phyloP scores from a whole-genome alignment of 129 eudicot genomes.

The Calendula officinalis region DNA sequence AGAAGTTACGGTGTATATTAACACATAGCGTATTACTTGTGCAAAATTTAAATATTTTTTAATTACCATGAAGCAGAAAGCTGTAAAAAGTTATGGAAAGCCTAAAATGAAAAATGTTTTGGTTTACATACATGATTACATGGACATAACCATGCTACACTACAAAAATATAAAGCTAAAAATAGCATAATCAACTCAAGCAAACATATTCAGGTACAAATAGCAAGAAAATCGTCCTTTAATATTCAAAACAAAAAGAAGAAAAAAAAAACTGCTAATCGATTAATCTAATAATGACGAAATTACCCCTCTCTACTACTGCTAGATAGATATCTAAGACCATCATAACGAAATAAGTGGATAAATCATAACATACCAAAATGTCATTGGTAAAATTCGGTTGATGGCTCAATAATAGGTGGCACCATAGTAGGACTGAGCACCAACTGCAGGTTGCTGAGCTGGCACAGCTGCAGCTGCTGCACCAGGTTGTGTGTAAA shows the following conservation, averaged over 20 bases:
- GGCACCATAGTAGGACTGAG: slow-evolving; percentile 56
- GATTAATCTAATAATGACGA: no score
- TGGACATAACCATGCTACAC: no score
- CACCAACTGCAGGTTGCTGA: slow-evolving; percentile 52
- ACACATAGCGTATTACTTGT: no score
- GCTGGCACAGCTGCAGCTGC: slow-evolving; percentile 29
- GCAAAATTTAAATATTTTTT: no score
- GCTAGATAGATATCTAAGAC: not conserved
- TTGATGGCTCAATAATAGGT: slow-evolving; percentile 39
- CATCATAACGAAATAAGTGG: not conserved
- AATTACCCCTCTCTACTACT: no score
- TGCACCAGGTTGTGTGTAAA: slow-evolving; percentile 57
- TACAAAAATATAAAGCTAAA: not conserved
- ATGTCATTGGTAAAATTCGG: not conserved
- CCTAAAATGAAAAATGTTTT: no score
- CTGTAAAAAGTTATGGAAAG: no score
- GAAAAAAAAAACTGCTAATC: no score
- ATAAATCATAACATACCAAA: slow-evolving; percentile 1
- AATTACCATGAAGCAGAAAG: no score
- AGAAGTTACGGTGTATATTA: no score
- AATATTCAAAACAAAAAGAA: not conserved
- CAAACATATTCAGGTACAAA: slow-evolving; percentile 16
- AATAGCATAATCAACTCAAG: not conserved
- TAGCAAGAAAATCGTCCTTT: slow-evolving; percentile 2
- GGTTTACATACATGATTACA: no score